These are phyloP conservation scores for Trichoderma polysporum DNA, from an alignment of 2,329 filamentous ascomycete genomes.

Conservation along the genomic window DNA sequence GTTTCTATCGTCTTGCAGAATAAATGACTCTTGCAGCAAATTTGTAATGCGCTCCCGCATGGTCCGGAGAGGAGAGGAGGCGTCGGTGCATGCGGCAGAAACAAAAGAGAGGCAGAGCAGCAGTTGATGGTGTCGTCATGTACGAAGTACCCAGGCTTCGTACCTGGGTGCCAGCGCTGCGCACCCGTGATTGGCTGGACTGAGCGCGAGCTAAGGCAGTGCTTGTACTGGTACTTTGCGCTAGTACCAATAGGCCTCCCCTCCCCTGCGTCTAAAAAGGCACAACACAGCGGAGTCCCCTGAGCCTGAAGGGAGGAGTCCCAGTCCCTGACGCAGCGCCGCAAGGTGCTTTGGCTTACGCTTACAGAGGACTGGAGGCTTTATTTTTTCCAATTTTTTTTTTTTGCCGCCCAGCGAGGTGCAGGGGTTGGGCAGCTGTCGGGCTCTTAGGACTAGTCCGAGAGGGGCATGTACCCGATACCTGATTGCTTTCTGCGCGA, in stretches of 20 bases:
- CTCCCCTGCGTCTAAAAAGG: conserved; percentile 3
- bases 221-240: background rate
- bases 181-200: background rate
- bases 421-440: conserved; percentile 17
- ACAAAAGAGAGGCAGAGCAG: background rate
- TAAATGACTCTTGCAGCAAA: background rate
- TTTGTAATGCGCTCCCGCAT: background rate
- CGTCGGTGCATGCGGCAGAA: background rate
- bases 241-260: too few species aligned
- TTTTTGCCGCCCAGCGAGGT: conserved; percentile 7
- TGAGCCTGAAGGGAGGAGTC: background rate
- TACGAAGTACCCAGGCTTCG: background rate
- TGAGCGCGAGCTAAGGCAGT: background rate
- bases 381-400: background rate
- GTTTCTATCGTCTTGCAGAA: background rate
- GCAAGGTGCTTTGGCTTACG: too few species aligned
- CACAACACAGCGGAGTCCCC: conserved; percentile 9
- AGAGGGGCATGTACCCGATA: background rate
- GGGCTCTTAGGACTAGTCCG: background rate
- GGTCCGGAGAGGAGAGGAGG: background rate
- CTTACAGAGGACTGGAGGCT: background rate
- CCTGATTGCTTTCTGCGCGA: background rate
- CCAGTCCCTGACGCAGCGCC: background rate
- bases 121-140: background rate
- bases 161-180: background rate